These are phyloP conservation scores for Phalaenopsis hybrid DNA, from an alignment of 116 monocot genomes.

Conservation along the genomic window DNA sequence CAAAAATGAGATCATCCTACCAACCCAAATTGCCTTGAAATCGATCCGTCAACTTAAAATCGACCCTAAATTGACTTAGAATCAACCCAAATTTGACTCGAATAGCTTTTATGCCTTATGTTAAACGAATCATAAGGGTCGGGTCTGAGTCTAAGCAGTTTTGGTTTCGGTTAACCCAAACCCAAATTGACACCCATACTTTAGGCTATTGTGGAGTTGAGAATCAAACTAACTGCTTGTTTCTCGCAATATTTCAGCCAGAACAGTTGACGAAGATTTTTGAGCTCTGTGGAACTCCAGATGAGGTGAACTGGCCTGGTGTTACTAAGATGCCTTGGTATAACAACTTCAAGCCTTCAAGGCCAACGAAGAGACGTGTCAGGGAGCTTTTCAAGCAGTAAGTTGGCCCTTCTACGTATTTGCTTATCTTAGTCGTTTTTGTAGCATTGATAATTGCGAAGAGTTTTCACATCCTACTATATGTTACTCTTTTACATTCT, in stretches of 20 bases:
- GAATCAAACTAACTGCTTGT: background rate
- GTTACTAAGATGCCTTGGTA: constrained; percentile 93
- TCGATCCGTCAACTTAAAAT: too few relatives aligned
- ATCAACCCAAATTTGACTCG: too few relatives aligned
- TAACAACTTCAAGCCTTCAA: constrained; percentile 78
- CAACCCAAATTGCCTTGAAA: too few relatives aligned
- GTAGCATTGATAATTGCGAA: too few relatives aligned
- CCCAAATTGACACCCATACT: background rate
- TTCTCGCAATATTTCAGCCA: constrained; percentile 35
- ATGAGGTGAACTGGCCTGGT: constrained; percentile 94
- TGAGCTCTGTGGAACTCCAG: constrained; percentile 95
- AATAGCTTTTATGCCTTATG: too few relatives aligned
- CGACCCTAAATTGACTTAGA: too few relatives aligned
- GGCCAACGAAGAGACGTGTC: constrained; percentile 76
- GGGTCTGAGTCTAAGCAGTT: too few relatives aligned
- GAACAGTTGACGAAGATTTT: constrained; percentile 89
- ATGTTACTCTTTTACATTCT: background rate
- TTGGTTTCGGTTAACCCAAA: too few relatives aligned
- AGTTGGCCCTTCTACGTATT: constrained; percentile 10
- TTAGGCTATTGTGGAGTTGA: background rate
- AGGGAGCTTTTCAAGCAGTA: constrained; percentile 89
- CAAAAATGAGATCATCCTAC: too few relatives aligned
- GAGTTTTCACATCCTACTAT: background rate
- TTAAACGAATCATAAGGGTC: too few relatives aligned
- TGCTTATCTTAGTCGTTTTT: background rate